A percentile compares a stretch with the other conserved stretches of the same genome.
Evolutionary conservation across 2,329 filamentous ascomycete species (phyloP).

Genomic region (Monosporascus sp.): DNA sequence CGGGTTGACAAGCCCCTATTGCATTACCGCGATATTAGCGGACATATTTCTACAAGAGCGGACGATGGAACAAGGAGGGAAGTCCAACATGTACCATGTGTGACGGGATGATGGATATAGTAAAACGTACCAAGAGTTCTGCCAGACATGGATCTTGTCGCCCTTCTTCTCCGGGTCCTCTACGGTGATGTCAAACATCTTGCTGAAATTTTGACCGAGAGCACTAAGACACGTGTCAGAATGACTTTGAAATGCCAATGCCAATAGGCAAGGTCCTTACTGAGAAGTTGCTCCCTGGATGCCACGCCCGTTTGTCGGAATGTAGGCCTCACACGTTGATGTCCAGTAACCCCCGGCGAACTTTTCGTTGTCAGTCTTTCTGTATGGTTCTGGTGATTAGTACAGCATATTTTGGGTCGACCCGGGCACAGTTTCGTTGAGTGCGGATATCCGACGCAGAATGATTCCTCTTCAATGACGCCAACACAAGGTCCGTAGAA

Average conservation of each 20-base stretch:
- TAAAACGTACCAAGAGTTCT: constrained; percentile 70
- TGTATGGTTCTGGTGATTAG: background rate
- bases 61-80: background rate
- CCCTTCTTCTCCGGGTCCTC: constrained; percentile 84
- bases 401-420: no score
- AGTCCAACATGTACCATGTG: background rate
- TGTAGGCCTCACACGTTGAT: constrained; percentile 94
- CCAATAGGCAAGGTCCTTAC: constrained; percentile 34
- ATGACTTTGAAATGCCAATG: background rate
- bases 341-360: constrained; percentile 97
- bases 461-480: no score
- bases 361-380: constrained; percentile 96
- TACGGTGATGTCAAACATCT: constrained; percentile 98
- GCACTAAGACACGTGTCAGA: constrained; percentile 14
- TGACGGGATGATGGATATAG: no score
- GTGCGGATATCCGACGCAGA: no score
- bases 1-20: constrained; percentile 81
- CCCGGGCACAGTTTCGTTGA: no score
- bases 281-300: constrained; percentile 97
- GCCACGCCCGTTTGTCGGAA: constrained; percentile 89
- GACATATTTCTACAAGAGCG: background rate
- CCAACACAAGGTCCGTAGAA: constrained; percentile 23
- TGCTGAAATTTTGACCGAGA: constrained; percentile 95
- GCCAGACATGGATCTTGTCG: constrained; percentile 83
- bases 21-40: background rate